phyloP scores from a whole-genome alignment of 108 stramenopile species.

The Stephanodiscus minutulus region DNA sequence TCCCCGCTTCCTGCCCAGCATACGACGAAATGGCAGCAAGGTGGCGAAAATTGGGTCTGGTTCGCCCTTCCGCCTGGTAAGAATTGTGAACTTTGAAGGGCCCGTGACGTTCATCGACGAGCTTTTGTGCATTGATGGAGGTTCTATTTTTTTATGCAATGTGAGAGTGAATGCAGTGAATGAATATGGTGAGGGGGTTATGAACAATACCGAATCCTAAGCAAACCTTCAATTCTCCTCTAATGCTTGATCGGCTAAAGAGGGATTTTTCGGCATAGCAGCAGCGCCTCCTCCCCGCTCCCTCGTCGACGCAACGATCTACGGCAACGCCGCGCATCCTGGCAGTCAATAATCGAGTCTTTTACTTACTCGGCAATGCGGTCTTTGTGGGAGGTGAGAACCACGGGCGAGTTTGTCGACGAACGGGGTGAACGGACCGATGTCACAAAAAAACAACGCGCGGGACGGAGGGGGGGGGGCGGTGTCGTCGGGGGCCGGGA shows the following conservation, averaged over 20 bases:
- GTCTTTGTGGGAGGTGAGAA: not conserved
- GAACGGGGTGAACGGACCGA: not conserved
- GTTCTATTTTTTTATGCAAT: constrained; percentile 31
- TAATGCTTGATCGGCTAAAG: not conserved
- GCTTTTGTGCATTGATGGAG: constrained; percentile 66
- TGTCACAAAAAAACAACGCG: not conserved
- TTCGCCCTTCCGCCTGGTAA: constrained; percentile 50
- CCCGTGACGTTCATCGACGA: constrained; percentile 60
- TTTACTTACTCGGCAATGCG: constrained; percentile 31
- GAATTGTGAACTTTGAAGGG: constrained; percentile 46
- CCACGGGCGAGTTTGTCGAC: not conserved
- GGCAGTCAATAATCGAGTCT: not conserved
- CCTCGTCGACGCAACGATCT: not conserved
- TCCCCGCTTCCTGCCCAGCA: constrained; percentile 56
- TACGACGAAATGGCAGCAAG: constrained; percentile 57
- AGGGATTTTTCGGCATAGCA: too few relatives aligned
- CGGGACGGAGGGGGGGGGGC: too few relatives aligned
- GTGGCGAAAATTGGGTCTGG: constrained; percentile 54
- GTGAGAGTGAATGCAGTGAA: constrained; percentile 2
- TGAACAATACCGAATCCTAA: not conserved
- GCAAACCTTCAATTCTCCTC: not conserved
- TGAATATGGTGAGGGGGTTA: not conserved
- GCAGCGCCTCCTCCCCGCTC: not conserved
- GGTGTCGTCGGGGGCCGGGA: not conserved
- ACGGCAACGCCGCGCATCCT: not conserved